Percentiles rank a stretch among this genome's conserved stretches.
These are phyloP conservation scores for Pulveroboletus sp. DNA, from an alignment of 768 basidiomycete genomes.

Conservation along the genomic window DNA sequence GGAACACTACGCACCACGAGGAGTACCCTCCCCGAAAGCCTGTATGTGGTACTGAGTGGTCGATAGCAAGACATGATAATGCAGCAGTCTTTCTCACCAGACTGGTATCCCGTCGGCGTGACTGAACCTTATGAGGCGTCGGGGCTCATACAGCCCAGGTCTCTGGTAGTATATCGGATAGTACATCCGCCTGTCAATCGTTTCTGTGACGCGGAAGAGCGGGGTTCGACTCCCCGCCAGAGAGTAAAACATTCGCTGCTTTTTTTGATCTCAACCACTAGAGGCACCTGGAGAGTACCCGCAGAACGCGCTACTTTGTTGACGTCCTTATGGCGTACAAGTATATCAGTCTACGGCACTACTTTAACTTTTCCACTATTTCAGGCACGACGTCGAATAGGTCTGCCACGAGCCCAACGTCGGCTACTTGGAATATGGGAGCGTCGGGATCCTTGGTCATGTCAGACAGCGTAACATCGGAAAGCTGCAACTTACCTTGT, in stretches of 20 bases:
- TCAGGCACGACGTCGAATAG: slow-evolving; percentile 90
- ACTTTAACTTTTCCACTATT: slow-evolving; percentile 81
- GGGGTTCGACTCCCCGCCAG: slow-evolving; percentile 47
- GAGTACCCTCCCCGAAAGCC: slow-evolving; percentile 27
- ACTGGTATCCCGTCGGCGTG: neutral
- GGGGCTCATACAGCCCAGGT: neutral
- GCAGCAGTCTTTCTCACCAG: neutral
- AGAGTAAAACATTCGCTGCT: slow-evolving; percentile 16
- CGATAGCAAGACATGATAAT: slow-evolving; percentile 29
- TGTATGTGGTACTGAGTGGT: slow-evolving; percentile 20
- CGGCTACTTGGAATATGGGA: slow-evolving; percentile 98
- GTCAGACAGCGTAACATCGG: slow-evolving; percentile 7
- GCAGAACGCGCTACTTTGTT: too few species aligned
- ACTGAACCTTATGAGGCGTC: neutral
- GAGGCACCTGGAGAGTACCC: too few species aligned
- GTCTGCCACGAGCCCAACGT: slow-evolving; percentile 91
- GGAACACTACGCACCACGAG: slow-evolving; percentile 24
- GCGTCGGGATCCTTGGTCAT: slow-evolving; percentile 82
- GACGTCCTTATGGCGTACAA: slow-evolving; percentile 15
- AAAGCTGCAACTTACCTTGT: slow-evolving; percentile 59
- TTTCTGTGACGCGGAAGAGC: slow-evolving; percentile 31
- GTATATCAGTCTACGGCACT: slow-evolving; percentile 15
- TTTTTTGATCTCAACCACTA: too few species aligned
- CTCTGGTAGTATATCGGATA: slow-evolving; percentile 49
- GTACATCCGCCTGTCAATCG: slow-evolving; percentile 45